Evolutionary conservation across 805 yeast species (phyloP), one percentile per base, ranked within the genome.

Genomic region (Saccharomyces eubayanus): DNA sequence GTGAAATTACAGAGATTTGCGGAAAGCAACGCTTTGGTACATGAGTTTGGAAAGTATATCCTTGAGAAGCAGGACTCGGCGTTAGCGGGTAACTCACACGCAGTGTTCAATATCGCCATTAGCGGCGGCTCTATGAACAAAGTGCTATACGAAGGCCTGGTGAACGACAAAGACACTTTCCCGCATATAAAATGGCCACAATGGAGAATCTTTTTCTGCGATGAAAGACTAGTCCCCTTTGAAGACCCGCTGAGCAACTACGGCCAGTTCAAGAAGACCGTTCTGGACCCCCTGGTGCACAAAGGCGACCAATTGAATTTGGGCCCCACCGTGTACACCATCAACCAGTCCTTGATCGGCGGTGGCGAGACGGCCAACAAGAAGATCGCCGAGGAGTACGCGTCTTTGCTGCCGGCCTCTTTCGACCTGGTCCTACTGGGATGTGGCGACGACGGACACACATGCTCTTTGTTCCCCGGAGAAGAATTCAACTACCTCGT

Each of bases 371-470:
- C 80, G 31, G 71, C 71, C 3, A 75, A 75, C 51, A 77, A 76
- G 40, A 77, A 72, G 48, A 81, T 87, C 61, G 88, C 94, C 3
- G 59, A 65, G 21, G 83, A 78, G 47, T 89, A 89, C 68, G 84
- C 78, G 57, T 57, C 74, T 2, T 73, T 74, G 49, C 70, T 89
- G 50, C 87, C 90, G 4, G 27, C 50, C 3, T 52, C 57, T 5
- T 62, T 79, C 43, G 96, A 89, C 68, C 72, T 89, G 62, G 72
- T 89, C 30, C 72, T 89, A 53, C 76, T 89, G 56, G 96, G 96
- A 20, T 85, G 92, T 67, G 96, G 96, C 3, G 96, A 96, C 27
- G 96, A 89, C 63, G 96, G 96, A 36, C 96, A 89, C 71, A 89
- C 96, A 5, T 87, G 95, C 72, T 89, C 96, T 0, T 74, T 89